Evolutionary conservation across 2,329 filamentous ascomycete species (phyloP).

Genomic region (Ceratocystis papillata): DNA sequence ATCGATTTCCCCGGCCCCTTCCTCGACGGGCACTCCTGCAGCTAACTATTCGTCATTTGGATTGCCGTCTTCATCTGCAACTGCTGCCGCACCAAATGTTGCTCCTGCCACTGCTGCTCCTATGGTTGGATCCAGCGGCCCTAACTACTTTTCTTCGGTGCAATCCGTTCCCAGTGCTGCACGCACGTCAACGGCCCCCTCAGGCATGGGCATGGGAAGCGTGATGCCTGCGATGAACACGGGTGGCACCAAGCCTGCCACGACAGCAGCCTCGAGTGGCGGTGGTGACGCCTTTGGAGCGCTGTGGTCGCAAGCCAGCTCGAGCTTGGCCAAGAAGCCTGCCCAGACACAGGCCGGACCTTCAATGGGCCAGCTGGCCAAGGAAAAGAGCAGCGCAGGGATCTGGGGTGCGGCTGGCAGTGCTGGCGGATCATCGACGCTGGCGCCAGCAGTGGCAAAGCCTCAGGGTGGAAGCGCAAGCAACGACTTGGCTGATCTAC

Average conservation of each 20-base stretch:
- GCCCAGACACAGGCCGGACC: conserved; percentile 55
- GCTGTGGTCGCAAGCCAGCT: conserved; percentile 67
- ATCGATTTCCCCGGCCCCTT: conserved; percentile 65
- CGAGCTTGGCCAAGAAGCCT: conserved; percentile 61
- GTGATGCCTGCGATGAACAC: conserved; percentile 41
- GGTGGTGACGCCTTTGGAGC: conserved; percentile 82
- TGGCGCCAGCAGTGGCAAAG: conserved; percentile 26
- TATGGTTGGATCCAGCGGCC: conserved; percentile 60
- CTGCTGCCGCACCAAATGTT: conserved; percentile 28
- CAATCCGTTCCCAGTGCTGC: conserved; percentile 31
- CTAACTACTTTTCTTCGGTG: conserved; percentile 93
- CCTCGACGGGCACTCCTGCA: conserved; percentile 43
- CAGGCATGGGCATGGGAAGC: conserved; percentile 35
- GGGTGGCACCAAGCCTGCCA: conserved; percentile 37
- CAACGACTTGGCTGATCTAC: conserved; percentile 40
- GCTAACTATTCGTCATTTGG: conserved; percentile 56
- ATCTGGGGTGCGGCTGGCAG: conserved; percentile 71
- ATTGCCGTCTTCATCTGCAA: conserved; percentile 32
- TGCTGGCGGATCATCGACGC: conserved; percentile 22
- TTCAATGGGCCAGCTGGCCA: conserved; percentile 88
- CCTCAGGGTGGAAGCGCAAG: conserved; percentile 26
- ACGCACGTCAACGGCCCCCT: conserved; percentile 25
- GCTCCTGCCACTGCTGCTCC: conserved; percentile 27
- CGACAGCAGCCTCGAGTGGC: conserved; percentile 42
- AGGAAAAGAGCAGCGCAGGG: conserved; percentile 89